Evolutionary conservation across 305 asterid species (phyloP).

Genomic region (Caryopteris hybrid): DNA sequence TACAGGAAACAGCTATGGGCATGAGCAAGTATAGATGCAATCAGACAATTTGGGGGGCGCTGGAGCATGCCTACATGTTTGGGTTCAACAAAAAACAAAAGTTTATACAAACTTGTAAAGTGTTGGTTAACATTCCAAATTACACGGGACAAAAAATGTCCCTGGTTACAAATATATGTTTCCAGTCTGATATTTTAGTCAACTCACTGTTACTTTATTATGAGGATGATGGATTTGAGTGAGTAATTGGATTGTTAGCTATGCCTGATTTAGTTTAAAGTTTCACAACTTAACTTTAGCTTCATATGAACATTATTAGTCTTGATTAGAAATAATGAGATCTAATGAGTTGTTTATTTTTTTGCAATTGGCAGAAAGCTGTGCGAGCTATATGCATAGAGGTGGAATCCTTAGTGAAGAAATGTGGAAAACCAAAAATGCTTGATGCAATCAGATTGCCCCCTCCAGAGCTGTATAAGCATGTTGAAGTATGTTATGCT

Average conservation of each 20-base stretch:
- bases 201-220: not conserved
- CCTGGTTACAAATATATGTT: conserved; percentile 4
- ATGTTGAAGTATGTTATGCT: conserved; percentile 69
- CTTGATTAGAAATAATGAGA: not conserved
- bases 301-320: not conserved
- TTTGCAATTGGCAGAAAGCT: conserved; percentile 63
- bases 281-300: conserved; percentile 4
- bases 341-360: conserved; percentile 11
- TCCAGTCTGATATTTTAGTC: not conserved
- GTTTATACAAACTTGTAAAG: not conserved
- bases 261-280: conserved; percentile 2
- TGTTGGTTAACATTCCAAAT: conserved; percentile 8
- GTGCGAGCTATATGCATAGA: conserved; percentile 70
- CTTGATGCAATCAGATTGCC: conserved; percentile 87
- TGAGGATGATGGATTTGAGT: not conserved
- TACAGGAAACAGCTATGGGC: not conserved
- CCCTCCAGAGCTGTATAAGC: conserved; percentile 84
- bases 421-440: conserved; percentile 91
- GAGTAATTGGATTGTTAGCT: conserved; percentile 2
- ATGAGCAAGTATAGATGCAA: not conserved
- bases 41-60: not conserved
- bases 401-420: conserved; percentile 75
- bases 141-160: not conserved
- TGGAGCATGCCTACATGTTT: conserved; percentile 4
- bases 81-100: not conserved